A percentile compares a stretch with the other conserved stretches of the same genome.
These are phyloP conservation scores for Geranium brycei DNA, from an alignment of 345 rosid species.

Conservation along the genomic window DNA sequence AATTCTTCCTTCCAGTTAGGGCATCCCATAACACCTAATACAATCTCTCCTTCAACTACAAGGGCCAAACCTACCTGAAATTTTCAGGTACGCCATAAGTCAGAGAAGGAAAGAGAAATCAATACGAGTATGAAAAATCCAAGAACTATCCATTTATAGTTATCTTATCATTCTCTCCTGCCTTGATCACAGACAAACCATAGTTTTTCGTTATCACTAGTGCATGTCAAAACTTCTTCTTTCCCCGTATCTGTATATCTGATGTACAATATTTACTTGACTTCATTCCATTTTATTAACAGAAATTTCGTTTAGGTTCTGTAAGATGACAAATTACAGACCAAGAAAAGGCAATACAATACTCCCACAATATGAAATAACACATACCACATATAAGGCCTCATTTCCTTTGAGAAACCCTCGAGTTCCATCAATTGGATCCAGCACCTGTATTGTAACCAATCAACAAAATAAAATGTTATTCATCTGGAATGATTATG, in stretches of 20 bases:
- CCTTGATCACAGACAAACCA: too few species aligned
- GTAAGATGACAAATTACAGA: background rate
- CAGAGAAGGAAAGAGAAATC: slow-evolving; percentile 4
- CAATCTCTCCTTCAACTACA: slow-evolving; percentile 69
- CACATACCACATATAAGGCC: slow-evolving; percentile 70
- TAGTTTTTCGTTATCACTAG: too few species aligned
- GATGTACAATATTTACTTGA: too few species aligned
- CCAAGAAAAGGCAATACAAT: background rate
- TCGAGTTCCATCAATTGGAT: slow-evolving; percentile 82
- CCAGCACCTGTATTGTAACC: slow-evolving; percentile 42
- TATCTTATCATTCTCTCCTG: too few species aligned
- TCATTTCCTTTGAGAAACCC: slow-evolving; percentile 71
- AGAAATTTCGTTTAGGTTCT: too few species aligned
- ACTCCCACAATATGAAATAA: background rate
- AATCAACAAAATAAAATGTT: background rate
- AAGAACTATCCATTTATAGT: background rate
- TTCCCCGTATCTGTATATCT: too few species aligned
- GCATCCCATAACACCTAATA: slow-evolving; percentile 76
- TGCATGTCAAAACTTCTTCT: too few species aligned
- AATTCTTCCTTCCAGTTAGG: slow-evolving; percentile 57
- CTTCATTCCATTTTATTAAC: too few species aligned
- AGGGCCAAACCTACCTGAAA: slow-evolving; percentile 87
- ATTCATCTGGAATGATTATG: background rate
- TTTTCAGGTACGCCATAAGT: slow-evolving; percentile 11
- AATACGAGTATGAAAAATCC: background rate